Evolutionary conservation across 805 yeast species (phyloP).

Genomic region (Groenewaldozyma salmanticensis): DNA sequence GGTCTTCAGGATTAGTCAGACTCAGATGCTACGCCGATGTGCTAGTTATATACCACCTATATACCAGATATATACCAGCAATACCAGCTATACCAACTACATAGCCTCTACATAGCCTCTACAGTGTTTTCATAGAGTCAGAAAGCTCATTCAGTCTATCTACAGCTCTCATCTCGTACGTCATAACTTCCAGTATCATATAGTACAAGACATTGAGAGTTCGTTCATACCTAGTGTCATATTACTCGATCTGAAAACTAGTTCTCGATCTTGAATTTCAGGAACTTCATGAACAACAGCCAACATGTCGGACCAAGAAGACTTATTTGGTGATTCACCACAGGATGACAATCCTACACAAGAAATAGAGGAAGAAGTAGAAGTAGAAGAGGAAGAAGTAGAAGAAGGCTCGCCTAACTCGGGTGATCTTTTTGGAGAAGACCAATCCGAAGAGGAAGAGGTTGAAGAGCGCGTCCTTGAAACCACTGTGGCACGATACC

Average conservation of each 20-base stretch:
- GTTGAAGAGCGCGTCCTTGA: conserved; percentile 15
- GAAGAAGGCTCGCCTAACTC: conserved; percentile 1
- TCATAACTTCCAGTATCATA: too few species aligned
- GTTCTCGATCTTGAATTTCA: not conserved
- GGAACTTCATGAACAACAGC: not conserved
- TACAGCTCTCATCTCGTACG: too few species aligned
- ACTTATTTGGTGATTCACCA: conserved; percentile 18
- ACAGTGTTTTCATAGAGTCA: too few species aligned
- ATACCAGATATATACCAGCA: too few species aligned
- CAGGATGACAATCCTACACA: not conserved
- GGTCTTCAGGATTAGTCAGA: too few species aligned
- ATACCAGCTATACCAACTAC: too few species aligned
- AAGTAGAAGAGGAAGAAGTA: conserved; percentile 1
- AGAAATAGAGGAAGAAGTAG: conserved; percentile 1
- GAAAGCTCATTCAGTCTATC: too few species aligned
- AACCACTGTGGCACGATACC: conserved; percentile 26
- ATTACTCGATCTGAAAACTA: not conserved
- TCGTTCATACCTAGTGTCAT: too few species aligned
- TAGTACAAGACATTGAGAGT: too few species aligned
- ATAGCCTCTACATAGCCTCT: too few species aligned
- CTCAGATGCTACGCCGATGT: too few species aligned
- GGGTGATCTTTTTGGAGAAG: conserved; percentile 6
- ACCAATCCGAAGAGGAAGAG: conserved; percentile 5
- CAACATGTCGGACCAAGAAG: conserved; percentile 7
- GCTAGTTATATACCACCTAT: too few species aligned